phyloP scores from a whole-genome alignment of 805 yeast species.

The Wickerhamomyces canadensis region DNA sequence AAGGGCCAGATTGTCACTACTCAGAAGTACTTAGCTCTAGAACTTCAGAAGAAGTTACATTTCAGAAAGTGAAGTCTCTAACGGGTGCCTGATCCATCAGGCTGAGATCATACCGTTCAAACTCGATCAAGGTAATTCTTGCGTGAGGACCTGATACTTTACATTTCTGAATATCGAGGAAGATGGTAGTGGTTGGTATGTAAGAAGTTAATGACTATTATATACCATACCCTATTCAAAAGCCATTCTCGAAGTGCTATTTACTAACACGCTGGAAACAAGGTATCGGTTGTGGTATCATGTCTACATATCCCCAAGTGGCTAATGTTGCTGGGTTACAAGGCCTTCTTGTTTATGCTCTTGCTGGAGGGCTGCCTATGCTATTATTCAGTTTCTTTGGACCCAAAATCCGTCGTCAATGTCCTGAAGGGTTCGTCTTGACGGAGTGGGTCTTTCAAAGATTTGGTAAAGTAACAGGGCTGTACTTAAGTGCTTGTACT shows the following conservation, averaged over 20 bases:
- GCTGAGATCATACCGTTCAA: conserved; percentile 73
- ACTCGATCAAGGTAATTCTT: conserved; percentile 81
- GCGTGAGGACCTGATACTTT: conserved; percentile 57
- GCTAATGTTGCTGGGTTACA: conserved; percentile 84
- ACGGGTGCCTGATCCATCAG: conserved; percentile 19
- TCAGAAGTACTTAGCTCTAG: neutral
- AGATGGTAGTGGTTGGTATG: neutral
- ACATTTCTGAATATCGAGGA: conserved; percentile 6
- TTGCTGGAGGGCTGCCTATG: conserved; percentile 80
- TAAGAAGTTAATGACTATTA: too few relatives aligned
- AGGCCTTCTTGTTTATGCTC: conserved; percentile 75
- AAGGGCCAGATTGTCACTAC: neutral
- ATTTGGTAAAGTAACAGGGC: conserved; percentile 66
- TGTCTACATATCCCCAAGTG: conserved; percentile 81
- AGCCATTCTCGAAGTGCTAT: neutral
- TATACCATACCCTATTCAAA: too few relatives aligned
- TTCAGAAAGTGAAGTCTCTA: conserved; percentile 11
- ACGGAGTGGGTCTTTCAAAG: conserved; percentile 93
- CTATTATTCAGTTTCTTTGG: conserved; percentile 79
- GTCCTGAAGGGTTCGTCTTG: conserved; percentile 87
- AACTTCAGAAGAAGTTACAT: conserved; percentile 9
- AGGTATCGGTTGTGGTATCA: conserved; percentile 86
- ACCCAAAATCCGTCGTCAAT: conserved; percentile 67
- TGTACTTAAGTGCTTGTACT: conserved; percentile 76
- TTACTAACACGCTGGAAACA: conserved; percentile 27